Evolutionary conservation across 176 grass and related monocot genomes (phyloP), one percentile per base, ranked within the genome.

Genomic region (Hordeum marinum): DNA sequence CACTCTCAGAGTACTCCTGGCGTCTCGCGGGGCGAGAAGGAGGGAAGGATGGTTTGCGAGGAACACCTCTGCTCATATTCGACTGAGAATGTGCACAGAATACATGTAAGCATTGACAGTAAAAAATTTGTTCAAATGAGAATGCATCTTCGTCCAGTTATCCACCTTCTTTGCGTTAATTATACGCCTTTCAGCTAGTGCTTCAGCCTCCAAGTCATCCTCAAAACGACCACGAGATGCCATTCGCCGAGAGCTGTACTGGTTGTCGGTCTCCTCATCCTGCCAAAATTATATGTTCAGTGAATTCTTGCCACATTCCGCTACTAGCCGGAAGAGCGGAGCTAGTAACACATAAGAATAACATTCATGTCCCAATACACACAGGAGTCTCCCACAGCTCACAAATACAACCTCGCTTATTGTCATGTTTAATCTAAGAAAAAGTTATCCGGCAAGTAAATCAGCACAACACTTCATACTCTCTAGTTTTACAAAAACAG

Each of bases 181-280:
- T 68, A 92, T 89, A 52, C 84, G 89, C 80, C 85, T 93, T 85
- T 93, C 90, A 72, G 82, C 88, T 71, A 80, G 79, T 37, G 86
- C 90, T 91, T 97, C 95, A 88, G 89, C 89, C 58, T 98, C 92
- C 72, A 93, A 72, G 20, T 98, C 92, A 74, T 98, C 90, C 35
- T 92, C 93, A 71, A 93, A 98, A 57, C 66, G 85, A 78, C 82
- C 92, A 66, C 74, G 93, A 32, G 82, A 78, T 85, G 91, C 85
- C 43, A 68, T 58, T 63, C 88, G 80, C 50, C 84, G 78, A 60
- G 92, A 97, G 84, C 35, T 88, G 82, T 95, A 98, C 72, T 92
- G 87, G 42, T 94, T 88, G n/a, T 94, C 93, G 2, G 75, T 82
- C 55, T 98, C 96, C 75, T 96, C 96, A 64, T 98, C 93, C 93